Base-by-base conservation (phyloP, 2,329 filamentous ascomycete species). In the Ciborinia camelliae region DNA sequence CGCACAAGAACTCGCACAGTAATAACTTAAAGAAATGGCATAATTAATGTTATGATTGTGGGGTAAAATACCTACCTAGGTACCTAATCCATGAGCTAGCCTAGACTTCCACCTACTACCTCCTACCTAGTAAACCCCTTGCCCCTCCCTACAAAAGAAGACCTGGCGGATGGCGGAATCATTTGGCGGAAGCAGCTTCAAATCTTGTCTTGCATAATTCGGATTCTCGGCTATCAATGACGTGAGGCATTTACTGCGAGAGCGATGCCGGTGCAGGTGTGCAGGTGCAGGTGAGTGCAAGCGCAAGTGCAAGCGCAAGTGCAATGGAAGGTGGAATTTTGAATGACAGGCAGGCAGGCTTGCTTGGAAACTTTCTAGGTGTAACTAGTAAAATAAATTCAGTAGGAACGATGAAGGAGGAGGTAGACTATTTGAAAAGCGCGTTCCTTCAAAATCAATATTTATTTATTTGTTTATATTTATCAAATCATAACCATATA, bases 121-220 rank as follows among this genome's bases (percentile, higher is more conserved):
- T 7, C 15, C 5, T 41, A 41, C 39, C 12, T 18, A 20, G 12
- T 41, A 41, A 41, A n/a, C 20, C n/a, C 45, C 37, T 39, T 39
- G 12, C 37, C 12, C 18, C 43, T 39, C 12, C 37, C 4, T 39
- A 10, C 12, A 39, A 39, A 39, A 39, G 35, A 37, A 37, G 12
- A 37, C 35, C 35, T 37, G 35, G 12, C 4, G 35, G 35, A 1
- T 37, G 8, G 35, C 35, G n/a, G n/a, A 4, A 45, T 23, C 23
- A 54, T n/a, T 39, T n/a, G n/a, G n/a, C 2, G 32, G 20, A 20
- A n/a, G 51, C 4, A 37, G 8, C 32, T 26, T 37, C 32, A n/a
- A n/a, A n/a, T n/a, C 39, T 57, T 45, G 23, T 18, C 54, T 45
- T 57, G 39, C 54, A 57, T 32, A 45, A 32, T n/a, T 45, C 28